Conservation (phyloP, 768 basidiomycete genomes). For the Amanita pseudoporphyria region DNA sequence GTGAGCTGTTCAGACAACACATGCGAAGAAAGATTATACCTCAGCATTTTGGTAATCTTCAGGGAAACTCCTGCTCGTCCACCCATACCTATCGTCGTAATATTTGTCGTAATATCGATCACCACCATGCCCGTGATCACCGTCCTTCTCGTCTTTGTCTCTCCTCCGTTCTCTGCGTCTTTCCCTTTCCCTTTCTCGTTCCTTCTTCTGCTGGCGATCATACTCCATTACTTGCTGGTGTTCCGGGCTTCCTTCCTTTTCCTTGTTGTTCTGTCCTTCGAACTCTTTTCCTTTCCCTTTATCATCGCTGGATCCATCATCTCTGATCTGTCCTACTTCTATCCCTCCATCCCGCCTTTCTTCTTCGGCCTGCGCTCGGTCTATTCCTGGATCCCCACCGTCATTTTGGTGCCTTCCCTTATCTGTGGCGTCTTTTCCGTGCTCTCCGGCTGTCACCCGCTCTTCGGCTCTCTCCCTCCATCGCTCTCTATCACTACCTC, state of each 20-base stretch:
- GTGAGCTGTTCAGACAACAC: not conserved
- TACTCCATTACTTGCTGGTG: conserved; percentile 10
- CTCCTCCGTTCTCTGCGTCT: conserved; percentile 5
- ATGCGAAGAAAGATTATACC: not conserved
- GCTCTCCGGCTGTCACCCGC: too few relatives aligned
- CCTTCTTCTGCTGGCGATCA: conserved; percentile 9
- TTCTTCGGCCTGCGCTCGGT: not conserved
- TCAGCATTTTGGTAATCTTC: not conserved
- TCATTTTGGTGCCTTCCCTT: not conserved
- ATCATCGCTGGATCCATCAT: not conserved
- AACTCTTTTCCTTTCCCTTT: conserved; percentile 11
- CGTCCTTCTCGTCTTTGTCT: not conserved
- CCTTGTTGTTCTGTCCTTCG: conserved; percentile 10
- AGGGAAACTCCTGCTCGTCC: conserved; percentile 1
- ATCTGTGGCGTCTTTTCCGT: not conserved
- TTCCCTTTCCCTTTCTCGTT: conserved; percentile 17
- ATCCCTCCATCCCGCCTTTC: not conserved
- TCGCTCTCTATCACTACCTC: not conserved
- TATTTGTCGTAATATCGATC: conserved; percentile 1
- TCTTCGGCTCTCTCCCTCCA: not conserved
- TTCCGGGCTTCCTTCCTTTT: conserved; percentile 9
- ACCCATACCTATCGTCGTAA: conserved; percentile 3
- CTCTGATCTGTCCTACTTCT: not conserved
- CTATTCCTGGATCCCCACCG: not conserved
- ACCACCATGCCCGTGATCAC: not conserved